Evolutionary conservation across 192 early-diverging fungal species (phyloP), one percentile per base, ranked within the genome.

Genomic region (Dimargaris verticillata): DNA sequence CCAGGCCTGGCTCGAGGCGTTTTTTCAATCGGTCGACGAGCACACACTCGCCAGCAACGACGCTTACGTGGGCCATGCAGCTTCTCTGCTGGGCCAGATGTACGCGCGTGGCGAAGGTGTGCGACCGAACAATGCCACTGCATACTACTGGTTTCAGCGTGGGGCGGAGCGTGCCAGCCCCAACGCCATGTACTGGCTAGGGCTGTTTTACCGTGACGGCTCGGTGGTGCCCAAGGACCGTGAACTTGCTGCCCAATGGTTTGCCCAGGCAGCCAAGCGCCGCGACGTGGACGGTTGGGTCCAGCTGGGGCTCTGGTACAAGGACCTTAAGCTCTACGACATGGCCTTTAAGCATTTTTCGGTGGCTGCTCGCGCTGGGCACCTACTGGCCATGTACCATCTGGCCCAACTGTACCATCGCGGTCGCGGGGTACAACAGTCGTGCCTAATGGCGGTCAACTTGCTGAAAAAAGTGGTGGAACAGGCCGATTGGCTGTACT

Each of bases 61-160:
- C 10, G 47, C 41, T 48, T 41, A 44, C 12, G 85, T 83, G 15
- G 84, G 83, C 7, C 65, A 85, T 60, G 86, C 92, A 0, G 86
- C 89, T 12, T 85, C 86, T 6, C 80, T 83, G 67, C 61, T 91
- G 22, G 95, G 93, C 0, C 64, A 74, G 28, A 95, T 99, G 93
- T 83, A 87, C 63, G 80, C 81, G 83, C 81, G 95, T 33, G 95
- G 93, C 28, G 93, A 97, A 64, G 91, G 91, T 28, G 82, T 83
- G 38, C 28, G 66, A 1, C 65, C 64, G 25, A 72, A 88, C 66
- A 74, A 80, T 6, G 54, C 54, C 7, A 77, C 69, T 22, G 95
- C 95, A 5, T 54, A 80, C 5, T 46, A 70, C 45, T 99, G 90
- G 88, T 92, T 95, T 67, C 75, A 72, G 41, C 67, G 75, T 4